A percentile compares a stretch with the other conserved stretches of the same genome.
phyloP scores from a whole-genome alignment of 305 asterid genomes.

The Fraxinus sp. region DNA sequence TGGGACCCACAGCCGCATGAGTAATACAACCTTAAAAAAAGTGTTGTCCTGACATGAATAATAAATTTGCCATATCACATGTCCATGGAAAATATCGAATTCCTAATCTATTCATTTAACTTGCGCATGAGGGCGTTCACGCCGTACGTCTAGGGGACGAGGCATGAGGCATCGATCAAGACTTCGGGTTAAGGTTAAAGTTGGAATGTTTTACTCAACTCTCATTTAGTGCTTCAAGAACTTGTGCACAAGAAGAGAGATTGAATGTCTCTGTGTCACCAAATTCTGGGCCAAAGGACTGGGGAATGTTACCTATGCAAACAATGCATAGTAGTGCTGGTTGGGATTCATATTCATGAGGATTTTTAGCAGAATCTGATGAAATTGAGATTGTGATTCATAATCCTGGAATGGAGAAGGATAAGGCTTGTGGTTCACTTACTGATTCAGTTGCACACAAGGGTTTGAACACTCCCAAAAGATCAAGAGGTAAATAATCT shows the following conservation, averaged over 20 bases:
- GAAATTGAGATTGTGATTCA: constrained; percentile 49
- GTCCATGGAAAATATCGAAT: not conserved
- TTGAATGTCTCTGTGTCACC: constrained; percentile 52
- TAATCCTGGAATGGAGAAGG: constrained; percentile 56
- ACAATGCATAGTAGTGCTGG: constrained; percentile 76
- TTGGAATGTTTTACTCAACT: constrained; percentile 49
- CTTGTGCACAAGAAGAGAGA: constrained; percentile 68
- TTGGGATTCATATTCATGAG: constrained; percentile 76
- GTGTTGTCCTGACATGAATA: not conserved
- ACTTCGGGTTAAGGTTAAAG: constrained; percentile 40
- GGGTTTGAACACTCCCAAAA: constrained; percentile 35
- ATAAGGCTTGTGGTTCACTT: constrained; percentile 61
- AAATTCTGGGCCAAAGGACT: constrained; percentile 38
- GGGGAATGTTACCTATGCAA: constrained; percentile 62
- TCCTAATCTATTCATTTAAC: not conserved
- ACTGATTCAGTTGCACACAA: constrained; percentile 55
- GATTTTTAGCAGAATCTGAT: constrained; percentile 53
- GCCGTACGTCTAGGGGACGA: constrained; percentile 72
- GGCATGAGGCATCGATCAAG: constrained; percentile 60
- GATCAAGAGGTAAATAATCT: constrained; percentile 34
- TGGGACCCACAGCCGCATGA: not conserved
- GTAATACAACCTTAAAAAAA: not conserved
- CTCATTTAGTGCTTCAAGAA: constrained; percentile 57
- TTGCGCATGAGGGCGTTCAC: constrained; percentile 45
- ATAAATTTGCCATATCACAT: not conserved